Conservation (phyloP, 31 red algal genomes). For the Bonnemaisonia californica region DNA sequence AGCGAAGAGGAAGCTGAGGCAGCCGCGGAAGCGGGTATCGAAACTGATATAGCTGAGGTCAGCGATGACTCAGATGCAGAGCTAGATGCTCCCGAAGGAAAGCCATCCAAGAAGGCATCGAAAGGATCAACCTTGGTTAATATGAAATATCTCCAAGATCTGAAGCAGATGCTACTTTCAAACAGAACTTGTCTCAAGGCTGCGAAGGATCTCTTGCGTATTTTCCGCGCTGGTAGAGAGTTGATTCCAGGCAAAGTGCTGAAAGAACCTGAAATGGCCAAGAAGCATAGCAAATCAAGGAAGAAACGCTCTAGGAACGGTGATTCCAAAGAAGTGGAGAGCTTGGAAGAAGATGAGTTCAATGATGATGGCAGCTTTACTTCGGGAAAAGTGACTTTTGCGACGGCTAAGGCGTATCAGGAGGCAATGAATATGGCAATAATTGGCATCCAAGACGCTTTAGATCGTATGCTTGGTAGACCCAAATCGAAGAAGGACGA, state of each 20-base stretch:
- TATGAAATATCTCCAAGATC: conserved; percentile 36
- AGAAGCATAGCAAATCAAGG: conserved; percentile 28
- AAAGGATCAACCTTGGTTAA: conserved; percentile 49
- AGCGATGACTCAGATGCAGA: conserved; percentile 13
- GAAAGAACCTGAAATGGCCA: not conserved
- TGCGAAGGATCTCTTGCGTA: conserved; percentile 53
- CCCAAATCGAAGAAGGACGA: conserved; percentile 24
- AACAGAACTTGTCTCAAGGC: conserved; percentile 48
- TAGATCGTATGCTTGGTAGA: conserved; percentile 65
- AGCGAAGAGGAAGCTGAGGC: not conserved
- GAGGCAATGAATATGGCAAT: conserved; percentile 78
- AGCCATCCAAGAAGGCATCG: not conserved
- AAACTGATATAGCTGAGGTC: not conserved
- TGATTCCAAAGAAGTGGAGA: not conserved
- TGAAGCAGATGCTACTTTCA: conserved; percentile 38
- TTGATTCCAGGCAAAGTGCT: conserved; percentile 22
- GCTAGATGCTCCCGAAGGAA: not conserved
- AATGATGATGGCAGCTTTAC: conserved; percentile 67
- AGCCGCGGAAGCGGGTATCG: conserved; percentile 24
- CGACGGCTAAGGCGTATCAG: conserved; percentile 63
- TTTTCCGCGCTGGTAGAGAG: conserved; percentile 58
- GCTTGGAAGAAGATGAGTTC: conserved; percentile 37
- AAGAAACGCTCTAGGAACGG: not conserved
- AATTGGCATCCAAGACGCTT: conserved; percentile 71
- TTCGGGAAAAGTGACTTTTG: conserved; percentile 69